Conservation (phyloP, 2,329 filamentous ascomycete genomes). For the Ophiostoma perfectum region DNA sequence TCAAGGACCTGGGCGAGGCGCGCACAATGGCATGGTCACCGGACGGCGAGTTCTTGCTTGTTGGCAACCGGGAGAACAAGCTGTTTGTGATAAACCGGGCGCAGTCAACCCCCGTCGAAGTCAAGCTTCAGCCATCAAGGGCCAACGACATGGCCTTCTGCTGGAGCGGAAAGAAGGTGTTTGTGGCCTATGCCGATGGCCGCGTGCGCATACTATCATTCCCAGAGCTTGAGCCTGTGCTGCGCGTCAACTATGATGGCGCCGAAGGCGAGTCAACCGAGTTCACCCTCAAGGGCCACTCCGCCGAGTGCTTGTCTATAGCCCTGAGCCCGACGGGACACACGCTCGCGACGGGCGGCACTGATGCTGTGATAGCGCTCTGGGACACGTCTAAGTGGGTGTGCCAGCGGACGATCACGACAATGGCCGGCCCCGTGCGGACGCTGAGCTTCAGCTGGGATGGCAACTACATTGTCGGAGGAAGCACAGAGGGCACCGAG, state of each 20-base stretch:
- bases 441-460: constrained; percentile 66
- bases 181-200: constrained; percentile 67
- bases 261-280: constrained; percentile 37
- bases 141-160: constrained; percentile 71
- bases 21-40: constrained; percentile 71
- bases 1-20: constrained; percentile 60
- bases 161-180: constrained; percentile 65
- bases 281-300: constrained; percentile 66
- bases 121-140: constrained; percentile 56
- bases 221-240: constrained; percentile 54
- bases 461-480: constrained; percentile 67
- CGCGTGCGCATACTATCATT: constrained; percentile 64
- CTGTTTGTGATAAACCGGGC: constrained; percentile 59
- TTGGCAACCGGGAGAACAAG: constrained; percentile 48
- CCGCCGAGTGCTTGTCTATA: constrained; percentile 62
- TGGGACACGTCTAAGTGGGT: constrained; percentile 78
- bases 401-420: constrained; percentile 64
- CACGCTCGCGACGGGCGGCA: constrained; percentile 68
- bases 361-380: constrained; percentile 67
- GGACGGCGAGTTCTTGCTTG: constrained; percentile 62
- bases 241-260: constrained; percentile 44
- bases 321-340: constrained; percentile 66
- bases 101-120: constrained; percentile 49
- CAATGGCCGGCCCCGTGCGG: constrained; percentile 63
- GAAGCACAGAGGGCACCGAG: constrained; percentile 66